Base-by-base conservation (phyloP, 2,329 filamentous ascomycete genomes). In the Calonectria hawksworthii region DNA sequence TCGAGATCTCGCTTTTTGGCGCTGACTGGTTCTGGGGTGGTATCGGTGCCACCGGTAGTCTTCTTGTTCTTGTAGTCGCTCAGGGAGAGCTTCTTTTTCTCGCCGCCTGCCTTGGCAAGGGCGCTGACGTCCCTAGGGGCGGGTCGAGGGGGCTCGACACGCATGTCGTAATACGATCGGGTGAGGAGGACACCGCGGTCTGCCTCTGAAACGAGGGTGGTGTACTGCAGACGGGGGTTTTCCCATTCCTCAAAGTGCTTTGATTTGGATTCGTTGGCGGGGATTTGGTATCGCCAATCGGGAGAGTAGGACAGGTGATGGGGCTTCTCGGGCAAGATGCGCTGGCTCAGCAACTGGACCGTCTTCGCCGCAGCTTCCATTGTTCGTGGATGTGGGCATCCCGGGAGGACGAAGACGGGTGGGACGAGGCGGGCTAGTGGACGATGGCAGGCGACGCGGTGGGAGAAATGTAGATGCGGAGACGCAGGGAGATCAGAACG, bases 311-410 rank as follows among this genome's bases (percentile, higher is more conserved):
- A 88, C 44, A 92, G 86, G 77, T 90, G 88, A 81, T 92, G 88
- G 76, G 89, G 88, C 81, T 86, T 86, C 73, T 87, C 85, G 76
- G 90, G 90, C 76, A 91, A 84, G 76, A 89, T 86, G 81, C 85
- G 85, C 85, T 90, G 86, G 80, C 87, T 86, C 83, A 91, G 85
- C 83, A 84, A 86, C 83, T 90, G 84, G 84, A 90, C 87, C 85
- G 86, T 88, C 86, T 90, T 90, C 83, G 87, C 88, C 87, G 89
- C 89, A 87, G 87, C 89, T 87, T 91, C 90, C 90, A 92, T 92
- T 85, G 85, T 89, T 86, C 83, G 80, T 81, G 80, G 83, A 81
- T 80, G 80, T 84, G 77, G 80, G 81, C 84, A 85, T 85, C 77
- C 84, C 84, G 83, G 77, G 74, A 75, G 77, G 76, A 82, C 79